Percentiles rank a stretch among this genome's conserved stretches.
Conservation (phyloP, 768 basidiomycete species). For the Daedaleopsis nitida region DNA sequence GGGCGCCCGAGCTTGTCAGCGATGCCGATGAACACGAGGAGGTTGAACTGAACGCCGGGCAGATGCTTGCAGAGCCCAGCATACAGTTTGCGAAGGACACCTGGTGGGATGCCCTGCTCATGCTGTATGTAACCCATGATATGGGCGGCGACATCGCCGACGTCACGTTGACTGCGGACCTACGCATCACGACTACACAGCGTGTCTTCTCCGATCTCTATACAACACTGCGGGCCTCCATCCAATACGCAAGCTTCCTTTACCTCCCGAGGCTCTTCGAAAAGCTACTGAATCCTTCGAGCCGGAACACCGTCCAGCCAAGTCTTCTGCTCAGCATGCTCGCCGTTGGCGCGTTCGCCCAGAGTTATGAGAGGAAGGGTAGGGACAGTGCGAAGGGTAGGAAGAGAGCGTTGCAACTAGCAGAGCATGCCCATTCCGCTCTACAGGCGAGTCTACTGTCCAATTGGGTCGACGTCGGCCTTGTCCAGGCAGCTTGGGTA, state of each 20-base stretch:
- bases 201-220: constrained; percentile 57
- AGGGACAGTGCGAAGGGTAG: constrained; percentile 47
- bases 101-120: constrained; percentile 79
- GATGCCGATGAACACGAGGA: background rate
- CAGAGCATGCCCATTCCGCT: constrained; percentile 67
- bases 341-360: constrained; percentile 63
- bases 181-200: constrained; percentile 47
- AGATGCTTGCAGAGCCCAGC: constrained; percentile 50
- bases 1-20: background rate
- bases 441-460: constrained; percentile 71
- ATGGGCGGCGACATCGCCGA: background rate
- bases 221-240: constrained; percentile 62
- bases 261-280: constrained; percentile 68
- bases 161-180: constrained; percentile 12
- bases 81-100: constrained; percentile 67
- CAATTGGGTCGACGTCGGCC: constrained; percentile 70
- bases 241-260: constrained; percentile 74
- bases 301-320: constrained; percentile 62
- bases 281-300: constrained; percentile 53
- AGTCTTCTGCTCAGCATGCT: constrained; percentile 62
- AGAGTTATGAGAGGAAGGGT: constrained; percentile 66
- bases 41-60: background rate
- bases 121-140: constrained; percentile 42
- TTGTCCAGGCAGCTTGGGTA: constrained; percentile 69
- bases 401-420: constrained; percentile 55